Base-by-base conservation (phyloP, 495 filamentous ascomycete species). In the Hyaloscypha hepaticicola region DNA sequence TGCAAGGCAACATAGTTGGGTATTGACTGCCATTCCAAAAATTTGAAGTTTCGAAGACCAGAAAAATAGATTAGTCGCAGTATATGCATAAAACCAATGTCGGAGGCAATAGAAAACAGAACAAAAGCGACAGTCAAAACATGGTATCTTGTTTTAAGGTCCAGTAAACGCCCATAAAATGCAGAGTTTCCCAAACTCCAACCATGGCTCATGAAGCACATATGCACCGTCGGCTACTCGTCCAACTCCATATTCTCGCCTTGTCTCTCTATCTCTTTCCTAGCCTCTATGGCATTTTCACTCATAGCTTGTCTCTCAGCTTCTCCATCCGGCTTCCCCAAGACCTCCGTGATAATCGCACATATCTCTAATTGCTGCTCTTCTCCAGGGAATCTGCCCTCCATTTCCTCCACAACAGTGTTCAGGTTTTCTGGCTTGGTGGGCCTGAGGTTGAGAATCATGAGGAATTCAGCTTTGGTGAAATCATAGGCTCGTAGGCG, bases 391-490 rank as follows among this genome's bases (percentile, higher is more conserved):
- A 82, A 81, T 26, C 80, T 48, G 33, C 72, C 64, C 59, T 82
- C 80, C 69, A 80, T 75, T 68, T 83, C 80, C 66, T 83, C 78
- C n/a, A 83, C 71, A 21, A 83, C 71, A 21, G 73, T 77, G 58
- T 80, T 77, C 58, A 83, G 57, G 66, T 77, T 73, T 22, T 72
- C 77, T 9, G 74, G 64, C 9, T 71, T 75, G 16, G 69, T 70
- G 3, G 80, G 80, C 51, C 80, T 61, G 16, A 87, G 69, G 67
- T 90, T 89, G 5, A 88, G 65, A 38, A 89, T 84, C 84, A 86
- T 88, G 7, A 90, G 70, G 12, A 87, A 73, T 72, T 90, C 87
- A 0, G 80, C 79, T 74, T 90, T 89, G 25, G 81, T 84, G 41
- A 87, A 71, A n/a, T 77, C 75, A 61, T 76, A 86, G 0, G 79